Evolutionary conservation across 1,139 yeast species (phyloP), one percentile per base, ranked within the genome.

Genomic region (Diutina siamensis): DNA sequence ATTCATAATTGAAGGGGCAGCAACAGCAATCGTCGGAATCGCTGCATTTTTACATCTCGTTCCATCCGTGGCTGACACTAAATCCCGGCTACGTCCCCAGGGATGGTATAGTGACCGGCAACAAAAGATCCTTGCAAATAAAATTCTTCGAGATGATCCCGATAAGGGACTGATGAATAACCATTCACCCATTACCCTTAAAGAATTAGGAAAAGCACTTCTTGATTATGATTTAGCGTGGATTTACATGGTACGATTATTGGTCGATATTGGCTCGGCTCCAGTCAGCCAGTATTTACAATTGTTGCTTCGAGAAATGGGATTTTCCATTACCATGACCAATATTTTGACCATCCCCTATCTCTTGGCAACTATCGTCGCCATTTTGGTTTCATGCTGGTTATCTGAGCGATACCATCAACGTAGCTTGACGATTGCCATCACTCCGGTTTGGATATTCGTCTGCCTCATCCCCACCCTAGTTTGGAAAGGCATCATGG

Each of bases 1-100:
- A 62, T 52, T 68, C 63, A 4, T 47, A 64, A 4, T 58, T 64
- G 47, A 55, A 28, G 44, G 44, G 7, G 22, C 22, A n/a, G 8
- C 13, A 13, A 40, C 44, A 8, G 10, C 25, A 9, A 3, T 40
- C 18, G 18, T 40, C n/a, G 44, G 44, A 3, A 5, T 25, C 15
- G 3, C 12, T 2, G 21, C 32, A 17, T 40, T 15, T 18, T 22
- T 22, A 19, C 20, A 20, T 27, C 15, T 40, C 21, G 9, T 33
- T 4, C 31, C 32, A 12, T 25, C 32, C 12, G 33, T 15, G 33
- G 33, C 25, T 19, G 10, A 21, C 2, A 38, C 42, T 4, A 38
- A 22, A 19, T 9, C 19, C 3, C 8, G 31, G 32, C 18, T 10
- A 4, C 41, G 32, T 3, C 41, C 41, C n/a, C n/a, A 22, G 5